Conservation (phyloP, 2,329 filamentous ascomycete species). For the Calonectria henricotiae region DNA sequence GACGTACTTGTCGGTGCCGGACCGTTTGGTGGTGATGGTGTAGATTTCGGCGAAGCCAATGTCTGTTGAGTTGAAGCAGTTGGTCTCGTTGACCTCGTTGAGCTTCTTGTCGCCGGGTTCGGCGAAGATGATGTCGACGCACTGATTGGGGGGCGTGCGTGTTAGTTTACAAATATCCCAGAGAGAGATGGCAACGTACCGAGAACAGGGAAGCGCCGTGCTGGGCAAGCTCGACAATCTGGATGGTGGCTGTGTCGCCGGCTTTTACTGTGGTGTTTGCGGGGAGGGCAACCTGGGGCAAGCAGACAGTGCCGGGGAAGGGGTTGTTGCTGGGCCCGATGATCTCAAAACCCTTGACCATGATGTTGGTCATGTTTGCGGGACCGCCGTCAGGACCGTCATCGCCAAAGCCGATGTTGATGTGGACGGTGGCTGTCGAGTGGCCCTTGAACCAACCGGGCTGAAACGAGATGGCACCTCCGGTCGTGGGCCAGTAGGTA, state of each 20-base stretch:
- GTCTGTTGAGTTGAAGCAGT: slow-evolving; percentile 90
- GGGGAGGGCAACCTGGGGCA: slow-evolving; percentile 91
- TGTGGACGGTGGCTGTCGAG: slow-evolving; percentile 84
- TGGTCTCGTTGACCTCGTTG: slow-evolving; percentile 81
- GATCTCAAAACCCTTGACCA: slow-evolving; percentile 87
- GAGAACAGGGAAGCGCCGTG: slow-evolving; percentile 90
- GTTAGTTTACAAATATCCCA: slow-evolving; percentile 29
- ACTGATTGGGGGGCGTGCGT: slow-evolving; percentile 67
- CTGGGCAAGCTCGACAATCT: slow-evolving; percentile 86
- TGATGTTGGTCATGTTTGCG: slow-evolving; percentile 88
- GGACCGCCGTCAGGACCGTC: slow-evolving; percentile 77
- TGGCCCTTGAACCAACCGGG: slow-evolving; percentile 98
- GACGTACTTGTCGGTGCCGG: slow-evolving; percentile 57
- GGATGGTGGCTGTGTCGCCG: slow-evolving; percentile 93
- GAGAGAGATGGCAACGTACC: slow-evolving; percentile 64
- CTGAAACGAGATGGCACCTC: slow-evolving; percentile 91
- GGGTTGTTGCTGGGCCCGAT: slow-evolving; percentile 85
- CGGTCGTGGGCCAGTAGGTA: slow-evolving; percentile 90
- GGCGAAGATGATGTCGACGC: slow-evolving; percentile 94
- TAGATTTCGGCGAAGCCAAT: slow-evolving; percentile 86
- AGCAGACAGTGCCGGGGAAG: slow-evolving; percentile 91
- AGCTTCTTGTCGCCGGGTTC: slow-evolving; percentile 80
- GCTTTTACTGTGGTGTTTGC: slow-evolving; percentile 78
- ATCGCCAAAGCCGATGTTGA: slow-evolving; percentile 91
- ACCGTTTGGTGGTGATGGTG: slow-evolving; percentile 71